phyloP scores from a whole-genome alignment of 345 rosid species.

The Eucalyptus pauciflora region DNA sequence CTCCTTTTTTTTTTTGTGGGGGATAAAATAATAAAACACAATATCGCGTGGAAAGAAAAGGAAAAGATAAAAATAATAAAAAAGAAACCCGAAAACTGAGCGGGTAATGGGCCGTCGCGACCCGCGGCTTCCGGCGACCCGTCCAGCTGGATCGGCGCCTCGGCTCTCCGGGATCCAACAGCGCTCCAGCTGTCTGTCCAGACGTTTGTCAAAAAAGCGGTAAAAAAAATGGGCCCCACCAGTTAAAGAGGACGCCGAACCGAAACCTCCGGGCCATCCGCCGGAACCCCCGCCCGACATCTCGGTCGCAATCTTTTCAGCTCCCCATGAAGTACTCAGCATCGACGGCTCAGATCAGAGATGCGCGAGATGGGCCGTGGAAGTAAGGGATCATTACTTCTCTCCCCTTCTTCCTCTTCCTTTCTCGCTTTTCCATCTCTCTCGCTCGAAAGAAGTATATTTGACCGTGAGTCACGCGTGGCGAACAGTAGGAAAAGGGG shows the following conservation, averaged over 20 bases:
- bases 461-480: neutral
- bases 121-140: neutral
- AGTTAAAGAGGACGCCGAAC: neutral
- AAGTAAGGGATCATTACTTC: neutral
- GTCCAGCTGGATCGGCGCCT: neutral
- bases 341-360: neutral
- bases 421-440: neutral
- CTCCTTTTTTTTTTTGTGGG: neutral
- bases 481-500: neutral
- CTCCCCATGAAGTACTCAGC: neutral
- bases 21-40: too few species aligned
- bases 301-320: neutral
- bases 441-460: neutral
- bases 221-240: neutral
- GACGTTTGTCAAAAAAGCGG: neutral
- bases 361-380: neutral
- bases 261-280: neutral
- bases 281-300: neutral
- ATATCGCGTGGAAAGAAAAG: neutral
- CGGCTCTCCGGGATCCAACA: neutral
- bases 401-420: too few species aligned
- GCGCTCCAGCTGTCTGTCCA: neutral
- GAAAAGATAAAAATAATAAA: neutral
- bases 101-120: neutral
- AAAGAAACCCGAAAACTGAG: neutral